Percentiles rank a stretch among this genome's conserved stretches.
phyloP scores from a whole-genome alignment of 108 stramenopile species.

The Cyclotella sp. region DNA sequence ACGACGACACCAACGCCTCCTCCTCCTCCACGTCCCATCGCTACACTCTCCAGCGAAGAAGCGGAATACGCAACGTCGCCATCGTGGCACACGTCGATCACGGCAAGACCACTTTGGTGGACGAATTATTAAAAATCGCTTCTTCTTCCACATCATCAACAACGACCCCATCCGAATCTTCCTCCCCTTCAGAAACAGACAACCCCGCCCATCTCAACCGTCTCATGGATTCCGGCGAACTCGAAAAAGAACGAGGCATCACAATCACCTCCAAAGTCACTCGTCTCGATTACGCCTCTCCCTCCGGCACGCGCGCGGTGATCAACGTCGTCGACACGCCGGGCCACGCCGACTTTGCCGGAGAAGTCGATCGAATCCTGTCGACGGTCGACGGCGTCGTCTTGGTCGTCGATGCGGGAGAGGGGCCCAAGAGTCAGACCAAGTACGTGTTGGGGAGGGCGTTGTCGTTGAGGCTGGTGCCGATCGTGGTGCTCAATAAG shows the following conservation, averaged over 20 bases:
- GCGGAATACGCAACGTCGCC: conserved; percentile 79
- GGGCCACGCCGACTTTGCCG: conserved; percentile 96
- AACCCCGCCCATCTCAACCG: no score
- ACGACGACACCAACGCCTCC: no score
- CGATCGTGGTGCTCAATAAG: conserved; percentile 97
- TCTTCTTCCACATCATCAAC: no score
- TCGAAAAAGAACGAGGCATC: conserved; percentile 97
- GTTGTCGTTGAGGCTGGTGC: conserved; percentile 75
- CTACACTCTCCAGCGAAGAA: conserved; percentile 34
- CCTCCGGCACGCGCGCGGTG: conserved; percentile 25
- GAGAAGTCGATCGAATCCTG: conserved; percentile 95
- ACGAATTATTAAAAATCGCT: conserved; percentile 91
- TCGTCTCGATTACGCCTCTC: conserved; percentile 69
- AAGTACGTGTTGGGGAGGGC: conserved; percentile 96
- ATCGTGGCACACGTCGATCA: conserved; percentile 98
- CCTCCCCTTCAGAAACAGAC: no score
- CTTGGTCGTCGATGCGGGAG: conserved; percentile 86
- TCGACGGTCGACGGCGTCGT: conserved; percentile 93
- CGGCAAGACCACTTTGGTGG: conserved; percentile 97
- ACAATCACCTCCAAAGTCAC: conserved; percentile 97
- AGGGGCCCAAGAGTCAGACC: conserved; percentile 97
- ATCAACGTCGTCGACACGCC: conserved; percentile 94
- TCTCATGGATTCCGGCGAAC: conserved; percentile 94
- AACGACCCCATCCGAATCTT: no score
- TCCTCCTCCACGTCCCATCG: no score